Evolutionary conservation across 331 rosid species (phyloP), one percentile per base, ranked within the genome.

Genomic region (Prunus yedoensis): DNA sequence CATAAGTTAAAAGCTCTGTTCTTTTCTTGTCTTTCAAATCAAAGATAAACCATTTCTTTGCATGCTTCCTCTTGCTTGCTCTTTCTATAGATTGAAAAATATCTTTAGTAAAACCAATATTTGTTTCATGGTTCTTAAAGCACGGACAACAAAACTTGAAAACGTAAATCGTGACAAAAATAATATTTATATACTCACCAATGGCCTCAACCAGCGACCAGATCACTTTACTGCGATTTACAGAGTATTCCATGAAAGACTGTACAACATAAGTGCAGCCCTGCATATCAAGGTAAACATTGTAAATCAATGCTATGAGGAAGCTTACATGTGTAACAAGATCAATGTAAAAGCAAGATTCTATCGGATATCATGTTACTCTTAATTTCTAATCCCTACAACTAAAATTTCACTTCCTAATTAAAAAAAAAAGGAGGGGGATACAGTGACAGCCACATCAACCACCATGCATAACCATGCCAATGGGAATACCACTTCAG

Each of bases 121-220:
- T 16, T 5, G 38, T 25, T 73, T 59, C 63, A n/a, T 46, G 43
- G 27, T 59, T 73, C 76, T 27, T 17, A 59, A 25, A 27, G 8
- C 38, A 52, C 25, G 16, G 52, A 66, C 6, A 46, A 72, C 9
- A 70, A 64, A 64, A 64, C 1, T 71, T 66, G 77, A 32, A 77
- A 60, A 73, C 30, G 52, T 38, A 27, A 66, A 64, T 11, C 74
- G 62, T 11, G n/a, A 74, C 50, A 70, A 50, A 21, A 16, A 66
- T 3, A 66, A 64, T 43, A 53, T 78, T 78, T 71, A 38, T 35
- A 71, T 3, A 70, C 89, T 82, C 81, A 94, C 97, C 99, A 63
- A 94, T 82, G 70, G 99, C 97, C 71, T 94, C 97, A 80, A 92
- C 86, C 63, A 92, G 89, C 86, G 77, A 66, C 74, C 75, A 74